Conservation (phyloP, 257 asterid species). For the Mentha longifolia region DNA sequence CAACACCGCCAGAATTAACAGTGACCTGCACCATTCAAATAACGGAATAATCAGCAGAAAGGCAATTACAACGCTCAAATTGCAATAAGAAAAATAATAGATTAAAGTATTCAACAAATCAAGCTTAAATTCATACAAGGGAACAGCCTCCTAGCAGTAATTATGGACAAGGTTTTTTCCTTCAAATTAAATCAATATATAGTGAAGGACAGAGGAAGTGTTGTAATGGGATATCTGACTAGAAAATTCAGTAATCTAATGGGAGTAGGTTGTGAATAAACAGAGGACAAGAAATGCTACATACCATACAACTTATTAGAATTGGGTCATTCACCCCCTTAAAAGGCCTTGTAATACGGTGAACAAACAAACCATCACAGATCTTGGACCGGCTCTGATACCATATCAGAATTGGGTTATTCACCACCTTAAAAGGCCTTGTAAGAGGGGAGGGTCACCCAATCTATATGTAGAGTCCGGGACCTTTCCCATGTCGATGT, state of each 20-base stretch:
- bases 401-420: no score
- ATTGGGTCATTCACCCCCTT: no score
- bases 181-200: neutral
- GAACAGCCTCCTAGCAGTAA: constrained; percentile 12
- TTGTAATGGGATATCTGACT: constrained; percentile 11
- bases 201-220: neutral
- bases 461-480: no score
- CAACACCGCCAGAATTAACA: constrained; percentile 98
- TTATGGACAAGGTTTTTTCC: neutral
- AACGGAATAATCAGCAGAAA: constrained; percentile 34
- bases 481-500: no score
- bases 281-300: constrained; percentile 24
- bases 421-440: no score
- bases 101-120: neutral
- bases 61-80: constrained; percentile 14
- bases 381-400: no score
- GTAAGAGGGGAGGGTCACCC: no score
- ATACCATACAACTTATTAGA: neutral
- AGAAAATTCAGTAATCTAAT: neutral
- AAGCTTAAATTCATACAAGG: neutral
- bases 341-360: no score
- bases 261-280: constrained; percentile 16
- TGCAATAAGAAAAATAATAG: neutral
- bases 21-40: constrained; percentile 68
- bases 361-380: no score